Evolutionary conservation across 2,329 filamentous ascomycete species (phyloP).

Genomic region (Aspergillus cejpii): DNA sequence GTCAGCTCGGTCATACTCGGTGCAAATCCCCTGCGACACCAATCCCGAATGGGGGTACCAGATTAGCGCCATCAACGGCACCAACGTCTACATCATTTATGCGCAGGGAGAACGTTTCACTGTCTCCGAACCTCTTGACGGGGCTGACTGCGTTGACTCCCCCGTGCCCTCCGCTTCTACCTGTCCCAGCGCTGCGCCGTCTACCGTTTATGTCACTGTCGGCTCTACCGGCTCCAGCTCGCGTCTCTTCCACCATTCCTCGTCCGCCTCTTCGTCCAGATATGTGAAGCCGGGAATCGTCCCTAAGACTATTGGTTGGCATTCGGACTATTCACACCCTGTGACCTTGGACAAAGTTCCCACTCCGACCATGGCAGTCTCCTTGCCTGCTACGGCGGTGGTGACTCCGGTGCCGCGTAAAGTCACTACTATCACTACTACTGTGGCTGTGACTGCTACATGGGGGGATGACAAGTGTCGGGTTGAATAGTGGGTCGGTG

Average conservation of each 20-base stretch:
- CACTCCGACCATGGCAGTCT: conserved; percentile 4
- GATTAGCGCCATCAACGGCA: conserved; percentile 44
- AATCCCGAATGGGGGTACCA: conserved; percentile 37
- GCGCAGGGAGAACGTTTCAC: conserved; percentile 40
- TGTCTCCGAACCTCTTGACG: conserved; percentile 15
- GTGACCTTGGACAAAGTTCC: conserved; percentile 18
- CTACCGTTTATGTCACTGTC: conserved; percentile 22
- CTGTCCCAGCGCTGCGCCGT: conserved; percentile 12
- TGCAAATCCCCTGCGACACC: conserved; percentile 37
- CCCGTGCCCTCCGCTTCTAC: conserved; percentile 13
- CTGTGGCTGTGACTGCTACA: neutral
- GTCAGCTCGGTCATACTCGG: conserved; percentile 25
- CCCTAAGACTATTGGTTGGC: conserved; percentile 25
- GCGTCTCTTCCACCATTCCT: conserved; percentile 8
- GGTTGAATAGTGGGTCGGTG: too few species aligned
- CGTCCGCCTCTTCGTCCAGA: conserved; percentile 7
- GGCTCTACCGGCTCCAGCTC: conserved; percentile 19
- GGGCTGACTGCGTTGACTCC: conserved; percentile 24
- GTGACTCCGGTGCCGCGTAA: neutral
- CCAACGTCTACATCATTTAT: conserved; percentile 43
- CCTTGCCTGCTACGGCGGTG: neutral
- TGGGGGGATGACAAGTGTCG: too few species aligned
- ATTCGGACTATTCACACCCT: conserved; percentile 22
- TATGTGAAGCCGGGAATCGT: conserved; percentile 20
- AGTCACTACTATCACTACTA: conserved; percentile 1